A percentile compares a stretch with the other conserved stretches of the same genome.
These are phyloP conservation scores for Novymonas esmeraldas DNA, from an alignment of 208 protist species.

Conservation along the genomic window DNA sequence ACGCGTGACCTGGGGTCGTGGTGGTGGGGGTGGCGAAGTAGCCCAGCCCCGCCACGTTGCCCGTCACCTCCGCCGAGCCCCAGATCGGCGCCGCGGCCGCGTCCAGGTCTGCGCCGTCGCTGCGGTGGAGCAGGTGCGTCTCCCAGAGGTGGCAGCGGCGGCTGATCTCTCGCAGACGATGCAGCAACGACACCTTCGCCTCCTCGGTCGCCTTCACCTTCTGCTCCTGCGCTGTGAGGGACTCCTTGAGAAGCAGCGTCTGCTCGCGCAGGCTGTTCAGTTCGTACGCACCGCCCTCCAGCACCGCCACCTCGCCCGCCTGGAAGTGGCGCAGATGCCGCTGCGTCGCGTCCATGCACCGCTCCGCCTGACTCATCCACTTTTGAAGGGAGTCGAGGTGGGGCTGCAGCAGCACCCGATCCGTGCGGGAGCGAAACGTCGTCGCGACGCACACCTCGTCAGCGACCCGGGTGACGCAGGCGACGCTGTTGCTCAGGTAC, in stretches of 20 bases:
- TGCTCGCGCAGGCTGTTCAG: conserved; percentile 75
- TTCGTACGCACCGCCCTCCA: conserved; percentile 61
- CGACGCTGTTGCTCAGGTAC: conserved; percentile 47
- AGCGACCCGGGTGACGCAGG: conserved; percentile 47
- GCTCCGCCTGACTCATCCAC: conserved; percentile 43
- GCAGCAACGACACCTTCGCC: conserved; percentile 33
- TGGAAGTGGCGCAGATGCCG: conserved; percentile 73
- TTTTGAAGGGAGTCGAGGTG: conserved; percentile 40
- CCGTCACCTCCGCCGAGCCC: background rate
- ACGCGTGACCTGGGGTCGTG: too few species aligned
- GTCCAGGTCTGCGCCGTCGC: background rate
- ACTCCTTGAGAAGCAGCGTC: conserved; percentile 71
- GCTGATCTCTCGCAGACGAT: conserved; percentile 36
- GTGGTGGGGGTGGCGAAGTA: background rate
- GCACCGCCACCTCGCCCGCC: conserved; percentile 57
- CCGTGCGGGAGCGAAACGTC: conserved; percentile 45
- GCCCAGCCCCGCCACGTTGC: background rate
- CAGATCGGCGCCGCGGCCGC: background rate
- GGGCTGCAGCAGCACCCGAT: conserved; percentile 39
- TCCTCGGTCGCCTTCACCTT: conserved; percentile 62
- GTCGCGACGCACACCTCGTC: conserved; percentile 70
- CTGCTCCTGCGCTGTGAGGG: conserved; percentile 70
- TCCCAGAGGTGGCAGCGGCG: conserved; percentile 60
- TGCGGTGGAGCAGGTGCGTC: conserved; percentile 35
- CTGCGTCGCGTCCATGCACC: conserved; percentile 39